Percentiles rank a stretch among this genome's conserved stretches.
Evolutionary conservation across 176 grass and related monocot genomes (phyloP).

Genomic region (Tillandsia fasciculata): DNA sequence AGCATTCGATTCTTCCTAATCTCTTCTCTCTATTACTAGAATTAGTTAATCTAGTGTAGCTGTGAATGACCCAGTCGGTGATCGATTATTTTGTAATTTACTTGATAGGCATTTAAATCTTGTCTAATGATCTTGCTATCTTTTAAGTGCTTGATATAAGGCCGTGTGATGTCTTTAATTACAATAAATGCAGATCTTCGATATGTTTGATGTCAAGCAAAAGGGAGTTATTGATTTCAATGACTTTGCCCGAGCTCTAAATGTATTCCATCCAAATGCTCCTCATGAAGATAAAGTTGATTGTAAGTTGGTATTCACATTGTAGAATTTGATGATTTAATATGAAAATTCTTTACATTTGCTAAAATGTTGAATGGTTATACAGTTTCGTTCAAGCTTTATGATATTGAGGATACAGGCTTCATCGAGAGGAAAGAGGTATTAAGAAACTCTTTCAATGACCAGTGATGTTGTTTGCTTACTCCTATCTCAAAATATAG

Average conservation of each 20-base stretch:
- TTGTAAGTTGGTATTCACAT: constrained; percentile 44
- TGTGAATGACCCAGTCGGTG: too few species aligned
- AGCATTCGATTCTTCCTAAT: too few species aligned
- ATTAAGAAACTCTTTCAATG: not conserved
- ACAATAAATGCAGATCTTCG: constrained; percentile 54
- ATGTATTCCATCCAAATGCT: constrained; percentile 93
- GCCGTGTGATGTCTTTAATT: not conserved
- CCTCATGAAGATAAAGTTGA: constrained; percentile 91
- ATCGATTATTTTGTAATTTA: too few species aligned
- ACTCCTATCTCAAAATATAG: not conserved
- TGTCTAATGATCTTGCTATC: too few species aligned
- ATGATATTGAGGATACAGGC: constrained; percentile 80
- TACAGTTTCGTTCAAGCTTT: constrained; percentile 92
- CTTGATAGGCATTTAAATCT: too few species aligned
- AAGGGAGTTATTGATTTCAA: constrained; percentile 81
- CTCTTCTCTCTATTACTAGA: too few species aligned
- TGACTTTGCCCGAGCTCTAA: constrained; percentile 84
- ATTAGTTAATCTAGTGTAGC: too few species aligned
- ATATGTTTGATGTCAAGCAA: constrained; percentile 94
- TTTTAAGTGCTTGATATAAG: too few species aligned
- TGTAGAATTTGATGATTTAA: not conserved
- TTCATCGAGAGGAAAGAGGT: constrained; percentile 97
- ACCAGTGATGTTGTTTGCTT: too few species aligned
- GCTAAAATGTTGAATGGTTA: constrained; percentile 11
- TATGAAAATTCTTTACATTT: not conserved